Evolutionary conservation across 805 yeast species (phyloP), one percentile per base, ranked within the genome.

Genomic region (Saturnispora saitoi): DNA sequence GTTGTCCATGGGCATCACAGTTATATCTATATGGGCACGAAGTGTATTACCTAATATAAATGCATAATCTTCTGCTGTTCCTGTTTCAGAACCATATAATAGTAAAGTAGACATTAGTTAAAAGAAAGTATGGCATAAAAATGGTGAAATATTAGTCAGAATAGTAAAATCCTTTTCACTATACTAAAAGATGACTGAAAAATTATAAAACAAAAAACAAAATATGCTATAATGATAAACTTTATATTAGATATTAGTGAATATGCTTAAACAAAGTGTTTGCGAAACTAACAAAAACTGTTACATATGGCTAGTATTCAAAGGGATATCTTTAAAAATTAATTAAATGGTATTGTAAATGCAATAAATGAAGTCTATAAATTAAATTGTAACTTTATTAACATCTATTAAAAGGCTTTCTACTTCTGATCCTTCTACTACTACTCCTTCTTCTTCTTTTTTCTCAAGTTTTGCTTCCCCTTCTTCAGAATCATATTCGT

Each of bases 51-150:
- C 73, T 22, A 90, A 66, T 30, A 78, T 71, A 37, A 75, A 73
- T 0, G 97, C 96, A 58, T 78, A 82, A 57, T 91, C 97, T 58
- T 84, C 86, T 1, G 96, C 76, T 58, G 86, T 90, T 0, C 97
- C 98, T 0, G 97, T 86, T 60, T 90, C 98, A 1, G 96, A 82
- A 0, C 97, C 97, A 64, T 84, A 90, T 0, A 93, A 67, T 5
- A 93, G 77, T 32, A 47, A 36, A 19, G 30, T 34, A 20, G 49
- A 32, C 48, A 45, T 17, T 80, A 78, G 10, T 85, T 4, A 6
- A 24, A n/a, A 31, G 15, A 22, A 20, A 24, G 4, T 12, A 10
- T 11, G 14, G 17, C 15, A 10, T 4, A 15, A 37, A 42, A 42
- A 11, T 7, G 4, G 34, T 8, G 29, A 15, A 10, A 4, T 10